Evolutionary conservation across 768 basidiomycete genomes (phyloP).

Genomic region (Boletus rubescentipes): DNA sequence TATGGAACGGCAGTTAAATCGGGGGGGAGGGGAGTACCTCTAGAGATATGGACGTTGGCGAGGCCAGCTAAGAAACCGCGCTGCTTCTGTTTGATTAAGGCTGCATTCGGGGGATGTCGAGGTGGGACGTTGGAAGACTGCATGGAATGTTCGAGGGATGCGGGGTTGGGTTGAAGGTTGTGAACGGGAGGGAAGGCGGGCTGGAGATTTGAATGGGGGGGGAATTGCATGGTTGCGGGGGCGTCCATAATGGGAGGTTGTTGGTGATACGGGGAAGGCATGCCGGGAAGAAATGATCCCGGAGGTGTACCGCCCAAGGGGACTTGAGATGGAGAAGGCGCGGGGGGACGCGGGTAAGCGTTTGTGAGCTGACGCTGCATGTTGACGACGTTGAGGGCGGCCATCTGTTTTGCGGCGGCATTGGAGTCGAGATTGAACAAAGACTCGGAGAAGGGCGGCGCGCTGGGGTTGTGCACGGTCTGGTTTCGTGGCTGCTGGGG

Average conservation of each 20-base stretch:
- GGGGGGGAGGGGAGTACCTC: slow-evolving; percentile 71
- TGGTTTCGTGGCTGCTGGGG: slow-evolving; percentile 39
- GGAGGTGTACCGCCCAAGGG: slow-evolving; percentile 58
- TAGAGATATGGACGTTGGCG: slow-evolving; percentile 55
- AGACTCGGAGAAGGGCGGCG: slow-evolving; percentile 32
- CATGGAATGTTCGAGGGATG: slow-evolving; percentile 48
- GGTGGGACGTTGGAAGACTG: slow-evolving; percentile 37
- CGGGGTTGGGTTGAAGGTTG: slow-evolving; percentile 32
- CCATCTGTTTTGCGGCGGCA: slow-evolving; percentile 78
- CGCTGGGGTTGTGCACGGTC: slow-evolving; percentile 14
- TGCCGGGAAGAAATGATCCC: slow-evolving; percentile 67
- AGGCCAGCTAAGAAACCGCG: slow-evolving; percentile 61
- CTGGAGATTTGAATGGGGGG: slow-evolving; percentile 45
- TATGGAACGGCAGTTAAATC: slow-evolving; percentile 61
- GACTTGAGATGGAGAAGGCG: slow-evolving; percentile 36
- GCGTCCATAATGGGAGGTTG: slow-evolving; percentile 42
- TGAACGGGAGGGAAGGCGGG: slow-evolving; percentile 41
- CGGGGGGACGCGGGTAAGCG: slow-evolving; percentile 47
- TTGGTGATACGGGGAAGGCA: slow-evolving; percentile 35
- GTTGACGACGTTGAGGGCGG: slow-evolving; percentile 65
- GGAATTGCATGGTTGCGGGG: slow-evolving; percentile 41
- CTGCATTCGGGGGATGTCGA: slow-evolving; percentile 35
- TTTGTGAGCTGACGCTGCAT: slow-evolving; percentile 50
- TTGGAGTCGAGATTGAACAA: slow-evolving; percentile 61
- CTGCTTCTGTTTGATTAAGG: slow-evolving; percentile 52